Evolutionary conservation across 441 rosid species (phyloP), one percentile per base, ranked within the genome.

Genomic region (Melastoma candidum): DNA sequence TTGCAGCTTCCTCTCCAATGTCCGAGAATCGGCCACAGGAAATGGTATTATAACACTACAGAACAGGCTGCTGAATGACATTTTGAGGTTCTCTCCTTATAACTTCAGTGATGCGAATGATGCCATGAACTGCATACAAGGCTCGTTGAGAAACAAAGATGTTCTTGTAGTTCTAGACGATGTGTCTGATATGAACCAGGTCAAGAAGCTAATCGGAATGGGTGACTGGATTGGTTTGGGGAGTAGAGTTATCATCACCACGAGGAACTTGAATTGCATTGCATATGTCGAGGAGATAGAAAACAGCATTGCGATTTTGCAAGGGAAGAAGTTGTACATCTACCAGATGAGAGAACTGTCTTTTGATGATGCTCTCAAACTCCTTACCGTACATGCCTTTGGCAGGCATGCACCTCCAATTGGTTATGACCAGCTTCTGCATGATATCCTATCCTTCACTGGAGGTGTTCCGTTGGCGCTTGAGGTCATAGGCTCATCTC

Each of bases 221-320:
- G 25, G 26, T 9, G 48, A n/a, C 24, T 55, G 11, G 51, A 26
- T 56, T 46, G 60, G 25, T 3, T 7, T 44, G 4, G 60, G 60
- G 46, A 56, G 60, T 6, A 56, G 60, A 8, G 47, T 56, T 13
- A 45, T 56, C 12, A 12, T 56, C 14, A 56, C 60, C 46, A 43
- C 60, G 1, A 45, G 51, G 14, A 46, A 56, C 26, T 25, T 11
- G 14, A 13, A 24, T 0, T 49, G 12, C 12, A 2, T 56, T 11
- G 44, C 60, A 45, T n/a, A n/a, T 10, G 51, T 3, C 7, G 43
- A 13, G 10, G 27, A 46, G 11, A 2, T 2, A 3, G 36, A 29
- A 29, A 29, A 29, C 36, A 29, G 7, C 36, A 29, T 29, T 7
- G 7, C 36, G 36, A 29, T 29, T 29, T 29, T 29, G 36, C 36